Conservation (phyloP, 352 stramenopile genomes). For the Globisporangium lucens region DNA sequence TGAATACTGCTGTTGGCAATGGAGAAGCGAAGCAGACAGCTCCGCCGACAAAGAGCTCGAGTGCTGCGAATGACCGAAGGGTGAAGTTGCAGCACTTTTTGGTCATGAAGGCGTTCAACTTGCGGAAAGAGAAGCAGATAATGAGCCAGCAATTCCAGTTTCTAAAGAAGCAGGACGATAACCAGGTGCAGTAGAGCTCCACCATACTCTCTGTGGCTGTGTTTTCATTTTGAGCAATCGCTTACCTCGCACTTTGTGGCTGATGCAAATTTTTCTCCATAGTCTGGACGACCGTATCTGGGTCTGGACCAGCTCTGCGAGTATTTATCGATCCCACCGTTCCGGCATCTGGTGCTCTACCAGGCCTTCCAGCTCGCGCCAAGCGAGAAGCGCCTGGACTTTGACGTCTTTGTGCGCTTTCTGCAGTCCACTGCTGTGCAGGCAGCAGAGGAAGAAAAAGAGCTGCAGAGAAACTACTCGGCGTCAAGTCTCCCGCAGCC, state of each 20-base stretch:
- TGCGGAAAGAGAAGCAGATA: conserved; percentile 53
- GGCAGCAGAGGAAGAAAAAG: conserved; percentile 43
- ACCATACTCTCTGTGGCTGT: not conserved
- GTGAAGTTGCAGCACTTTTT: conserved; percentile 79
- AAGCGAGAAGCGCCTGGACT: conserved; percentile 36
- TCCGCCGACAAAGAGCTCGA: conserved; percentile 1
- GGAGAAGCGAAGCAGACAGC: not conserved
- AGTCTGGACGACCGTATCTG: conserved; percentile 33
- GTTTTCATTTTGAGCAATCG: not conserved
- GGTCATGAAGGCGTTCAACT: conserved; percentile 79
- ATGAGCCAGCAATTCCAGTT: conserved; percentile 67
- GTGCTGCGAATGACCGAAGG: conserved; percentile 24
- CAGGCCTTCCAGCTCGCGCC: conserved; percentile 47
- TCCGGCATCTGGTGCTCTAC: conserved; percentile 50
- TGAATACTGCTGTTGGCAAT: not conserved
- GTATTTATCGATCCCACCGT: conserved; percentile 69
- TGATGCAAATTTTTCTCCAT: not conserved
- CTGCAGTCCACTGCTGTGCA: conserved; percentile 53
- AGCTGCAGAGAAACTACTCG: conserved; percentile 19
- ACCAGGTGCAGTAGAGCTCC: conserved; percentile 7
- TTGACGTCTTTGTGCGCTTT: conserved; percentile 65
- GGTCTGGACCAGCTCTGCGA: conserved; percentile 58
- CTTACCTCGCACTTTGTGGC: not conserved
- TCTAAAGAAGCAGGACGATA: conserved; percentile 31
- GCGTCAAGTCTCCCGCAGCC: conserved; percentile 18